Conservation (phyloP, 192 early-diverging fungal genomes). For the Gryganskiella cystojenkinii region DNA sequence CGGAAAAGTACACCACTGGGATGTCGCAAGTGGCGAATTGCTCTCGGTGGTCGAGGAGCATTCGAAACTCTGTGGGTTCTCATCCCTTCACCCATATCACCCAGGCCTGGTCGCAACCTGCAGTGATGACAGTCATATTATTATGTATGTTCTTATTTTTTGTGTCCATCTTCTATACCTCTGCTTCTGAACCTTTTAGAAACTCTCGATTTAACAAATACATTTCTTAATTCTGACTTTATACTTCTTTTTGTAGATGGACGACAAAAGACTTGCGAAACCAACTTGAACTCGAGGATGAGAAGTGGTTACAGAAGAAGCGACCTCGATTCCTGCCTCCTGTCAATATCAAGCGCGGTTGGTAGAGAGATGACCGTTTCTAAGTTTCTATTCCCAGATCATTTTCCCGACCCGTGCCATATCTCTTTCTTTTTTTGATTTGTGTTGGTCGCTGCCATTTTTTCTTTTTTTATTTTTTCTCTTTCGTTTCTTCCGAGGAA, state of each 20-base stretch:
- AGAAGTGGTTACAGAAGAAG: slow-evolving; percentile 24
- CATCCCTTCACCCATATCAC: not conserved
- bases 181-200: not conserved
- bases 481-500: not conserved
- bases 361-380: slow-evolving; percentile 8
- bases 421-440: not conserved
- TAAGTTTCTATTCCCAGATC: not conserved
- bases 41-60: slow-evolving; percentile 30
- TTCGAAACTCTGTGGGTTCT: slow-evolving; percentile 18
- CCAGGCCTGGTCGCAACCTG: slow-evolving; percentile 32
- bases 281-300: slow-evolving; percentile 12
- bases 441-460: not conserved
- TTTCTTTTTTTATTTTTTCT: not conserved
- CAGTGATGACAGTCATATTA: slow-evolving; percentile 27
- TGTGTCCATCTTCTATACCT: not conserved
- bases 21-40: slow-evolving; percentile 27
- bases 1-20: slow-evolving; percentile 32
- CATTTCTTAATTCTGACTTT: not conserved
- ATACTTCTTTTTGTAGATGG: slow-evolving; percentile 20
- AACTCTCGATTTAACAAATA: not conserved
- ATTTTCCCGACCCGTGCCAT: not conserved
- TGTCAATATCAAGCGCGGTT: slow-evolving; percentile 28
- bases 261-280: slow-evolving; percentile 12
- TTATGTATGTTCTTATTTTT: slow-evolving; percentile 21
- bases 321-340: not conserved